Percentiles rank a stretch among this genome's conserved stretches.
Conservation (phyloP, 495 filamentous ascomycete species). For the Daldinia childiae region DNA sequence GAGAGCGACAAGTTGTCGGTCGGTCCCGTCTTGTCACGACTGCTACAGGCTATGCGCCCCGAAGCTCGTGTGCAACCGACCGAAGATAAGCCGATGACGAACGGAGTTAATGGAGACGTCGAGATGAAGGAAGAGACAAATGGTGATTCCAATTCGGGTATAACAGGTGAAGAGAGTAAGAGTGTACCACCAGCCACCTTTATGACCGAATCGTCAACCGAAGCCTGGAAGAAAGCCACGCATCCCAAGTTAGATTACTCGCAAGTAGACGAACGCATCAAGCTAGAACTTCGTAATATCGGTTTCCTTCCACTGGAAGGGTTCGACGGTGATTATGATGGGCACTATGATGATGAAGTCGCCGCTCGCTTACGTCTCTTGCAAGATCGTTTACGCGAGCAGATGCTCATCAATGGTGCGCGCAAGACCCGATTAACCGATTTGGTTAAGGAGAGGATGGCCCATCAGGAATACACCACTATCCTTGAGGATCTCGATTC, state of each 20-base stretch:
- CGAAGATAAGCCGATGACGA: slow-evolving; percentile 65
- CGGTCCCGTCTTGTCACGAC: slow-evolving; percentile 83
- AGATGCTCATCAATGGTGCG: slow-evolving; percentile 86
- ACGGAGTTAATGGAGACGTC: slow-evolving; percentile 67
- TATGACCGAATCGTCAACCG: slow-evolving; percentile 74
- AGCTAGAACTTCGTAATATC: slow-evolving; percentile 91
- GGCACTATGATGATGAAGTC: slow-evolving; percentile 92
- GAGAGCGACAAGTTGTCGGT: slow-evolving; percentile 92
- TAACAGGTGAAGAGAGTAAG: slow-evolving; percentile 51
- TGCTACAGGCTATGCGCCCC: slow-evolving; percentile 83
- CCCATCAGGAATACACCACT: slow-evolving; percentile 92
- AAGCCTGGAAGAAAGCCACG: slow-evolving; percentile 65
- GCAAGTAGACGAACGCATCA: slow-evolving; percentile 86
- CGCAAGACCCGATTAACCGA: slow-evolving; percentile 86
- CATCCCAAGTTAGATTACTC: slow-evolving; percentile 79
- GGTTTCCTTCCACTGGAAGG: slow-evolving; percentile 81
- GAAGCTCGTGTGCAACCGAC: slow-evolving; percentile 73
- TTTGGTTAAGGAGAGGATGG: slow-evolving; percentile 88
- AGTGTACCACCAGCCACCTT: slow-evolving; percentile 74
- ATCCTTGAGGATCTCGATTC: slow-evolving; percentile 96
- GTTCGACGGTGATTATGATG: slow-evolving; percentile 76
- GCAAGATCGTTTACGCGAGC: slow-evolving; percentile 80
- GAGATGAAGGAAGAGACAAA: slow-evolving; percentile 62
- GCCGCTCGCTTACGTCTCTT: slow-evolving; percentile 86
- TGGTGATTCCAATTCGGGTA: slow-evolving; percentile 53